These are phyloP conservation scores for Thalassia testudinum DNA, from an alignment of 116 monocot species.

Conservation along the genomic window DNA sequence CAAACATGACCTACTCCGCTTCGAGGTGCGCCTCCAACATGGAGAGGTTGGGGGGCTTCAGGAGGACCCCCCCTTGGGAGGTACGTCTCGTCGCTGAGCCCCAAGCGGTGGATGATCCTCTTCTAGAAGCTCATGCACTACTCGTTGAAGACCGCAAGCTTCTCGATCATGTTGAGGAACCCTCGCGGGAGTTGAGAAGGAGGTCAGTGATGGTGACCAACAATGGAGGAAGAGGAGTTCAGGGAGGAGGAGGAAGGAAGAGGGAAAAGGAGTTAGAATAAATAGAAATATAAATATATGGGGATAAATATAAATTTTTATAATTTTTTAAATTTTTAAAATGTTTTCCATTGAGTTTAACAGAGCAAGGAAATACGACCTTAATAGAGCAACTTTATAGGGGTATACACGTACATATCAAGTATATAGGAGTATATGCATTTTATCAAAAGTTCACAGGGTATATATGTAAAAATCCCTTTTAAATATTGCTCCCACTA, in stretches of 20 bases:
- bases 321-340: too few relatives aligned
- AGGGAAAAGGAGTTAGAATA: slow-evolving; percentile 1
- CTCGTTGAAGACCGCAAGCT: slow-evolving; percentile 3
- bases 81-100: slow-evolving; percentile 8
- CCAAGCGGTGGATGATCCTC: slow-evolving; percentile 8
- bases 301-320: too few relatives aligned
- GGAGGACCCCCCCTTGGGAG: slow-evolving; percentile 4
- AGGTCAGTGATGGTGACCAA: too few relatives aligned
- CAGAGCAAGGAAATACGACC: too few relatives aligned
- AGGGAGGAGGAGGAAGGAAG: slow-evolving; percentile 2
- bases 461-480: too few relatives aligned
- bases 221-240: slow-evolving; percentile 5
- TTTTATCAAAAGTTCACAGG: too few relatives aligned
- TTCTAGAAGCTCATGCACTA: slow-evolving; percentile 5
- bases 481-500: too few relatives aligned
- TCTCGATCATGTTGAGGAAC: slow-evolving; percentile 4
- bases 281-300: too few relatives aligned
- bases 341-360: too few relatives aligned
- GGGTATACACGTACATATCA: too few relatives aligned
- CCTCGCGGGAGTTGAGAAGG: slow-evolving; percentile 2
- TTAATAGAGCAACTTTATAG: too few relatives aligned
- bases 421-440: too few relatives aligned
- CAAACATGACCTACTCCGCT: slow-evolving; percentile 8
- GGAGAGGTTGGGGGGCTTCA: slow-evolving; percentile 5
- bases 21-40: slow-evolving; percentile 8